Conservation (phyloP, 306 rosid genomes). For the Vachellia collinsii region DNA sequence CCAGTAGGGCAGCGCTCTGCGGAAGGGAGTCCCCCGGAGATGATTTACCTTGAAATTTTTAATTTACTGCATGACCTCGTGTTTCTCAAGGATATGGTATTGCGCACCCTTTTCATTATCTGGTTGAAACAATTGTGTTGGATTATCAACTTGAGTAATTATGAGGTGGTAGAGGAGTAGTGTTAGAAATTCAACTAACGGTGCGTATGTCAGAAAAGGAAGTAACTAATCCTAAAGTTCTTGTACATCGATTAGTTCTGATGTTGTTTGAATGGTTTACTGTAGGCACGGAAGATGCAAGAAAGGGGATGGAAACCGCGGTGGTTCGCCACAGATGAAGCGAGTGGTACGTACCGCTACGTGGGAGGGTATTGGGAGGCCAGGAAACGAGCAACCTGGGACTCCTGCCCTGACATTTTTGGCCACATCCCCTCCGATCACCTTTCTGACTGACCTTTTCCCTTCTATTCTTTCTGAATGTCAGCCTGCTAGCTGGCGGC, state of each 20-base stretch:
- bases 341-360: slow-evolving; percentile 74
- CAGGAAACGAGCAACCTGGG: slow-evolving; percentile 71
- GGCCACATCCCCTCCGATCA: slow-evolving; percentile 79
- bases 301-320: slow-evolving; percentile 96
- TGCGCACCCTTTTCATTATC: background rate
- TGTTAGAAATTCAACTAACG: background rate
- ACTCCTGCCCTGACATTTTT: slow-evolving; percentile 91
- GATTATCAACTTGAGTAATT: background rate
- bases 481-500: slow-evolving; percentile 31
- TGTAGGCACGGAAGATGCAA: slow-evolving; percentile 97
- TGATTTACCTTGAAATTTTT: background rate
- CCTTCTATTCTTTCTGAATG: slow-evolving; percentile 6
- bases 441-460: slow-evolving; percentile 60
- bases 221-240: background rate
- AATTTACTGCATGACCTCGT: slow-evolving; percentile 14
- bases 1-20: background rate
- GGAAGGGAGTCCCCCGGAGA: background rate
- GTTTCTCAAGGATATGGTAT: background rate
- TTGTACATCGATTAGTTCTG: slow-evolving; percentile 10
- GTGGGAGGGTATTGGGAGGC: slow-evolving; percentile 97
- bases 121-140: background rate
- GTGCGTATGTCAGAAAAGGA: background rate
- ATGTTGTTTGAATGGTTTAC: slow-evolving; percentile 37
- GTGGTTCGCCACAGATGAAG: slow-evolving; percentile 86
- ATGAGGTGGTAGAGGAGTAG: background rate